Evolutionary conservation across 805 yeast species (phyloP), one percentile per base, ranked within the genome.

Genomic region (Candida nonsorbophila): DNA sequence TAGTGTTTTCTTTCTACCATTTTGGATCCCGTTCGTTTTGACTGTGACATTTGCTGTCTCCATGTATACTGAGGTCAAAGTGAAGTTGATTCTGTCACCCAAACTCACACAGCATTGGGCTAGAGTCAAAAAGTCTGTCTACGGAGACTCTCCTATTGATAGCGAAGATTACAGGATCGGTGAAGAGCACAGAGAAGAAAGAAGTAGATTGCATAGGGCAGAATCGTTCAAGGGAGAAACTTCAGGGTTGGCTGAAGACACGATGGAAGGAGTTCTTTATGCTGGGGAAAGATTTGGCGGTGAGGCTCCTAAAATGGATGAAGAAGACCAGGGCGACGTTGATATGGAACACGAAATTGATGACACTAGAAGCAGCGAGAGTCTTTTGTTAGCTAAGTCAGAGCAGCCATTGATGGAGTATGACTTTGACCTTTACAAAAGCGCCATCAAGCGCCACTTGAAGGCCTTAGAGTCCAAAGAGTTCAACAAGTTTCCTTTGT

Each of bases 21-120:
- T 72, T 19, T 73, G 77, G 76, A 48, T 73, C 13, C 76, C 78
- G 1, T 30, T 68, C 11, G 62, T 71, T 3, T 38, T 72, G 14
- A 49, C 55, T 13, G 43, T 59, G 1, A 48, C 60, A 11, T 49
- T 63, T 1, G 35, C 59, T 7, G 55, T 60, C 3, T 55, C 70
- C 1, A 44, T 62, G n/a, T 65, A 58, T 39, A 49, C 70, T 33
- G 49, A 59, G 39, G 43, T 67, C 14, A 67, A 58, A 30, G 49
- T 62, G n/a, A 44, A 51, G 28, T 16, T 55, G 3, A 28, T 53
- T 10, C 37, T 40, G 7, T 24, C 45, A 2, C 60, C 62, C 1
- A 30, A 48, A 5, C 34, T 52, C 13, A 37, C 34, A 1, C 28
- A 35, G 6, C 69, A 59, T 35, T 64, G 70, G 70, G 17, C 23